Evolutionary conservation across 768 basidiomycete species (phyloP).

Genomic region (Lactarius indigo): DNA sequence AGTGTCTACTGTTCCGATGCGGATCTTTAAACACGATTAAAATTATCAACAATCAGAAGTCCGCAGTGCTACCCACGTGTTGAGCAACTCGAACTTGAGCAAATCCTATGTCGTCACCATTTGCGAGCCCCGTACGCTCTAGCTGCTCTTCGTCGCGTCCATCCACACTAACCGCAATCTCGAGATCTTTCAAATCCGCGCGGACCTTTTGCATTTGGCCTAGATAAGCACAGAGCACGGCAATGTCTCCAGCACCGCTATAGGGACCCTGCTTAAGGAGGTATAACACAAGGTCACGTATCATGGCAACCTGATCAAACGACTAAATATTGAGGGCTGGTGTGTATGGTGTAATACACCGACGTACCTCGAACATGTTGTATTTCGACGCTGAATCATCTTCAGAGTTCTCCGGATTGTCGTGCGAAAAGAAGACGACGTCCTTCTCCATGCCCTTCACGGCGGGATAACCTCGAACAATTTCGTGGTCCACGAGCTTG

Average conservation of each 20-base stretch:
- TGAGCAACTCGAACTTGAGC: constrained; percentile 51
- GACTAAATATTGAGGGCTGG: not conserved
- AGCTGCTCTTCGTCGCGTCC: constrained; percentile 65
- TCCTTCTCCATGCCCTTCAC: constrained; percentile 63
- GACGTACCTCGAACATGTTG: constrained; percentile 62
- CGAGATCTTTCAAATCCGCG: constrained; percentile 37
- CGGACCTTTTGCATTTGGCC: constrained; percentile 47
- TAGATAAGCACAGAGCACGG: constrained; percentile 52
- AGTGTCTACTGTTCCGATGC: constrained; percentile 71
- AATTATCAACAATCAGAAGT: not conserved
- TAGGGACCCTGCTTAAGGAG: constrained; percentile 52
- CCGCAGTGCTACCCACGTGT: constrained; percentile 39
- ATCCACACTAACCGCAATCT: constrained; percentile 63
- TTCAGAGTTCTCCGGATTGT: constrained; percentile 53
- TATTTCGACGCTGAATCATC: constrained; percentile 66
- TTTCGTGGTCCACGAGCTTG: constrained; percentile 50
- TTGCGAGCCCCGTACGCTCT: constrained; percentile 44
- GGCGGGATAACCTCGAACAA: constrained; percentile 47
- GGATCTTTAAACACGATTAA: constrained; percentile 43
- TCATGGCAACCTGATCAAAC: constrained; percentile 38
- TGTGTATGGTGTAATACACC: not conserved
- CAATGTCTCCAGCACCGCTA: constrained; percentile 45
- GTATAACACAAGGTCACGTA: constrained; percentile 51
- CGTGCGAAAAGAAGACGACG: constrained; percentile 65
- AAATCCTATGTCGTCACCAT: constrained; percentile 37